A percentile compares a stretch with the other conserved stretches of the same genome.
These are phyloP conservation scores for Melampsora americana DNA, from an alignment of 1,284 basidiomycete genomes.

Conservation along the genomic window DNA sequence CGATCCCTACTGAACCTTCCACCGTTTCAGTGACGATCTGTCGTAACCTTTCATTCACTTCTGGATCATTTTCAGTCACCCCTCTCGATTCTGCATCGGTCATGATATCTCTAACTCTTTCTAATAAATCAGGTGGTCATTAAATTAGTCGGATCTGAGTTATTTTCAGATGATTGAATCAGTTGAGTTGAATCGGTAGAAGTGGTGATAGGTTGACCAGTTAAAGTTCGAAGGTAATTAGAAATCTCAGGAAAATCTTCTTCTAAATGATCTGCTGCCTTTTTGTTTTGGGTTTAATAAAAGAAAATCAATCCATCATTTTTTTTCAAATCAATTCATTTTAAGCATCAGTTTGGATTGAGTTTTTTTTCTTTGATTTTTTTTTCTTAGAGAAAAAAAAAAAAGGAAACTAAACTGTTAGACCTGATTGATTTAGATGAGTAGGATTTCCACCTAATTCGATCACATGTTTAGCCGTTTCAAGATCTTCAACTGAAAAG, in stretches of 20 bases:
- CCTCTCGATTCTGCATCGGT: constrained; percentile 36
- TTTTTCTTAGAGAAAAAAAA: neutral
- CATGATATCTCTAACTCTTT: constrained; percentile 26
- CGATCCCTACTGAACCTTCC: constrained; percentile 23
- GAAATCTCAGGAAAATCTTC: constrained; percentile 79
- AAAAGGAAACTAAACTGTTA: constrained; percentile 63
- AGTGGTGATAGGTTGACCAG: constrained; percentile 52
- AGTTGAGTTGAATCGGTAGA: constrained; percentile 22
- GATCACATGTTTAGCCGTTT: constrained; percentile 73
- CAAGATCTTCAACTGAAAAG: constrained; percentile 78
- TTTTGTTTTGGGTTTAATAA: too few species aligned
- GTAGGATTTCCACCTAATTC: constrained; percentile 71
- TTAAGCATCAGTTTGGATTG: too few species aligned
- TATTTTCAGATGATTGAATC: too few species aligned
- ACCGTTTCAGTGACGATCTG: constrained; percentile 31
- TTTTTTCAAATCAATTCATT: too few species aligned
- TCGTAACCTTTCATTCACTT: constrained; percentile 23
- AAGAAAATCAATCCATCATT: too few species aligned
- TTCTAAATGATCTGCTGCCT: constrained; percentile 71
- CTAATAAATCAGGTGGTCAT: constrained; percentile 35
- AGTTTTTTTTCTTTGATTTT: neutral
- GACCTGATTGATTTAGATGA: constrained; percentile 66
- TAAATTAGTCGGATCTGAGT: constrained; percentile 18
- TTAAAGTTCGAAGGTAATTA: constrained; percentile 63
- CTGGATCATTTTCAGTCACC: constrained; percentile 20